Conservation (phyloP, 2,329 filamentous ascomycete genomes). For the Leptographium lundbergii region DNA sequence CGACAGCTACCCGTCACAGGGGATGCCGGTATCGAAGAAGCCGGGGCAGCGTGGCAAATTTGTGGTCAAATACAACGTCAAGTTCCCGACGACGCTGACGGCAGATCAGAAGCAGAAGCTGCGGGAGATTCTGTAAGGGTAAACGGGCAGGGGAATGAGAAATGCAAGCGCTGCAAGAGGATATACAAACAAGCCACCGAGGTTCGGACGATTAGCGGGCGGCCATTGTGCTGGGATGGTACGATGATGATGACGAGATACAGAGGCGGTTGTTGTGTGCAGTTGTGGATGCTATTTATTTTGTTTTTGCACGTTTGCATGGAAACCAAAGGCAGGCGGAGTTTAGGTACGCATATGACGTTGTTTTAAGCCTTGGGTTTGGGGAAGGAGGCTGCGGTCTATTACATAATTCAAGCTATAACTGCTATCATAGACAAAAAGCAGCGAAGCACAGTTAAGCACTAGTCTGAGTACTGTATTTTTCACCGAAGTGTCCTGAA, state of each 20-base stretch:
- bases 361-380: background rate
- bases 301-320: background rate
- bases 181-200: background rate
- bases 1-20: slow-evolving; percentile 71
- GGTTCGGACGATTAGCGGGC: background rate
- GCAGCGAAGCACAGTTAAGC: background rate
- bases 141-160: background rate
- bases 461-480: background rate
- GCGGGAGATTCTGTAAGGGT: slow-evolving; percentile 56
- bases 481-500: background rate
- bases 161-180: background rate
- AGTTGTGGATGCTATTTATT: background rate
- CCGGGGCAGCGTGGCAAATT: slow-evolving; percentile 76
- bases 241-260: background rate
- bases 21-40: slow-evolving; percentile 92
- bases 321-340: background rate
- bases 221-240: background rate
- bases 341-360: background rate
- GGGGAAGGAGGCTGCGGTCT: background rate
- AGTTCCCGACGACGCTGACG: slow-evolving; percentile 73
- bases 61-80: slow-evolving; percentile 80
- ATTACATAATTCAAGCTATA: background rate
- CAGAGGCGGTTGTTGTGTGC: background rate
- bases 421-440: background rate
- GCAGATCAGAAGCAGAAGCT: slow-evolving; percentile 66